These are phyloP conservation scores for Beauveria asiatica DNA, from an alignment of 2,329 filamentous ascomycete species.

Conservation along the genomic window DNA sequence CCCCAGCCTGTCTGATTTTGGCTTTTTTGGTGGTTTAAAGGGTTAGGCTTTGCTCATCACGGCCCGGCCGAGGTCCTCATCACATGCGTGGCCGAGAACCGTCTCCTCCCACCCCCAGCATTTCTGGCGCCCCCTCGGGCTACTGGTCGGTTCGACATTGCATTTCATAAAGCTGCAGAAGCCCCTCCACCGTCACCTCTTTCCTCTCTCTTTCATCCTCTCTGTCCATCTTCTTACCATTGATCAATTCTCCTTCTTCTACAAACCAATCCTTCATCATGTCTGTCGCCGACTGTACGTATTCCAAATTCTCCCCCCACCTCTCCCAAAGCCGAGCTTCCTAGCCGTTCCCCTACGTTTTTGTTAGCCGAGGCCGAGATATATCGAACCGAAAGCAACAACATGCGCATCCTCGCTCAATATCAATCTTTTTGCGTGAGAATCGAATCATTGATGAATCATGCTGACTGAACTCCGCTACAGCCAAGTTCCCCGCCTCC, in stretches of 20 bases:
- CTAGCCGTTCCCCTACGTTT: neutral
- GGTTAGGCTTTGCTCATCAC: neutral
- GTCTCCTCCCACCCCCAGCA: neutral
- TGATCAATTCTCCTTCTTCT: neutral
- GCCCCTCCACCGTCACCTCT: neutral
- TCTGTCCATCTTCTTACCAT: neutral
- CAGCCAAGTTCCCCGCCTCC: constrained; percentile 82
- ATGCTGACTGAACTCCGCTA: constrained; percentile 22
- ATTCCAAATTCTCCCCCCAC: neutral
- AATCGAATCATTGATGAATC: neutral
- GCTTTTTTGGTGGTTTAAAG: neutral
- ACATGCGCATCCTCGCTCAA: neutral
- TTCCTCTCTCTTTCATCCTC: neutral
- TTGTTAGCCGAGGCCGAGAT: neutral
- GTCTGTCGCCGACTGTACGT: constrained; percentile 12
- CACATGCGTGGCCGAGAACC: constrained; percentile 20
- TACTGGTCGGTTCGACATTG: neutral
- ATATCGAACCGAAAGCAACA: too few relatives aligned
- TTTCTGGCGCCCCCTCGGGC: neutral
- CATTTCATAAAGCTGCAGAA: constrained; percentile 9
- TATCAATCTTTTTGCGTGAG: too few relatives aligned
- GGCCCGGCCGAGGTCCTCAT: constrained; percentile 25
- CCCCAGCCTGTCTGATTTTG: neutral
- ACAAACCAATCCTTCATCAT: constrained; percentile 7
- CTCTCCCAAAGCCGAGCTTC: neutral